Evolutionary conservation across 2,329 filamentous ascomycete genomes (phyloP), one percentile per base, ranked within the genome.

Genomic region (Periconia digitata): DNA sequence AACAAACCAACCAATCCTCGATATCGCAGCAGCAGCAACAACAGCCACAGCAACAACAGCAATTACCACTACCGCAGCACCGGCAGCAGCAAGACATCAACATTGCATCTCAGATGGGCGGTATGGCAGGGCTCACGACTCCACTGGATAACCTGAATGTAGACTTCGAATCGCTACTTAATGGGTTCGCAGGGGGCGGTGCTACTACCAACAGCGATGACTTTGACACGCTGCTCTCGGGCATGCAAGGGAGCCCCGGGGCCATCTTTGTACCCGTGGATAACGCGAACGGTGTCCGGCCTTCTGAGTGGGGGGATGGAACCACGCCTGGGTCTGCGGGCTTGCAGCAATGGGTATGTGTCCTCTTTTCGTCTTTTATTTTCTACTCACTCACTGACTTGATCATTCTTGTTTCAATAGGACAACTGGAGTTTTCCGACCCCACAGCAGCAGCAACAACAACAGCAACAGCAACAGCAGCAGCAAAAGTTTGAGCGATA

Each of bases 191-290:
- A 21, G 55, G 53, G 1, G 47, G 49, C 16, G 35, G 44, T 0
- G 34, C 29, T 3, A 27, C 20, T 3, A 27, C 38, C 16, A 27
- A 27, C 1, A 42, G 16, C 16, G 37, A 35, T 1, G 62, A 62
- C 18, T 60, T 64, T 39, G 64, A 69, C 36, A 56, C 62, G 8
- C 68, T 67, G 49, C 16, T 54, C 21, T 24, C 57, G 44, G 56
- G 53, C 38, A 40, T 62, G 52, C 50, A 57, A 46, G n/a, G 47
- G 6, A 40, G 37, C 16, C 51, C 57, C 10, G 60, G 64, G 6
- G 67, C 68, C 3, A 71, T 71, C 17, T 71, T 70, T 37, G 63
- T 71, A 38, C 68, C 68, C 5, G 66, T 66, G 2, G 67, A 71
- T 47, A 54, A 49, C 13, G 51, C 49, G 12, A 46, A 23, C n/a